Percentiles rank a stretch among this genome's conserved stretches.
These are phyloP conservation scores for Erodium chrysanthum DNA, from an alignment of 441 rosid species.

Conservation along the genomic window DNA sequence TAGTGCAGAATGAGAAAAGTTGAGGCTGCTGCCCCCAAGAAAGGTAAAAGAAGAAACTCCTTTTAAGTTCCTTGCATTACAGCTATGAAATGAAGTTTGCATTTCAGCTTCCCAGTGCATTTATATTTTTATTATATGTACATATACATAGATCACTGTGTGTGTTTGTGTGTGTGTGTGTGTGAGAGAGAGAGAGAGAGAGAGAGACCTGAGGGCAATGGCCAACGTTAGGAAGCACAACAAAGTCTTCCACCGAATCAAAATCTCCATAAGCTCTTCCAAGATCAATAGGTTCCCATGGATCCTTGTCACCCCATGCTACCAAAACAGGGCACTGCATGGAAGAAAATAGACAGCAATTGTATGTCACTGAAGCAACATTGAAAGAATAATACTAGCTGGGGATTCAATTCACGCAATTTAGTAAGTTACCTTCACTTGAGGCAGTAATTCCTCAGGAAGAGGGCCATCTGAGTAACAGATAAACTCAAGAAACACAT, in stretches of 20 bases:
- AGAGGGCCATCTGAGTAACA: conserved; percentile 86
- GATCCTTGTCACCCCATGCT: conserved; percentile 96
- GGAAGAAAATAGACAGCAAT: conserved; percentile 6
- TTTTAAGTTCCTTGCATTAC: neutral
- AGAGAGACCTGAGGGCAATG: conserved; percentile 77
- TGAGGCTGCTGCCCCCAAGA: neutral
- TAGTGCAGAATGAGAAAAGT: neutral
- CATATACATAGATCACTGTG: too few relatives aligned
- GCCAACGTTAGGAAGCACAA: conserved; percentile 65
- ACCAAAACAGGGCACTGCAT: conserved; percentile 72
- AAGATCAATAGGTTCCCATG: conserved; percentile 94
- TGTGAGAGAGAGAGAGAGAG: too few relatives aligned
- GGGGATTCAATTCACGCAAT: neutral
- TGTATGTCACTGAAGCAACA: conserved; percentile 4
- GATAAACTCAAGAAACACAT: conserved; percentile 79
- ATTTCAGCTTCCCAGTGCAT: neutral
- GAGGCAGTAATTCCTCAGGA: conserved; percentile 78
- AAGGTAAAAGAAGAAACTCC: neutral
- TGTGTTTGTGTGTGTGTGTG: too few relatives aligned
- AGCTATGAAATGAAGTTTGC: neutral
- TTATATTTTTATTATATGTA: neutral
- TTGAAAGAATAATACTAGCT: neutral
- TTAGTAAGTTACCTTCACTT: conserved; percentile 44
- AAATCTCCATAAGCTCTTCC: conserved; percentile 57
- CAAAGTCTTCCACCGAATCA: conserved; percentile 57